A percentile compares a stretch with the other conserved stretches of the same genome.
phyloP scores from a whole-genome alignment of 768 basidiomycete species.

The Lactarius sp. region DNA sequence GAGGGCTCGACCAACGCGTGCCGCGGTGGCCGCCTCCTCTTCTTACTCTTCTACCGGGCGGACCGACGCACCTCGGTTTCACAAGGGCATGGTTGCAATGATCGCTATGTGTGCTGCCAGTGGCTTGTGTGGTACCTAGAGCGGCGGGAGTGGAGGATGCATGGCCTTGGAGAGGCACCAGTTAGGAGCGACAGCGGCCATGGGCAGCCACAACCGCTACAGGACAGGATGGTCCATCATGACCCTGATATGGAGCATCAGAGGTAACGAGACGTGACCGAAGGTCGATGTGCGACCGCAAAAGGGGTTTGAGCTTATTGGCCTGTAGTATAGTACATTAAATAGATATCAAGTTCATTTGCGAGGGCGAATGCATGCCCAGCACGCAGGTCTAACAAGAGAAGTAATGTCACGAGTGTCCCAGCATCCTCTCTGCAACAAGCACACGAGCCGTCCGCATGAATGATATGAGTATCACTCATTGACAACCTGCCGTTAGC shows the following conservation, averaged over 20 bases:
- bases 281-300: no score
- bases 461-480: neutral
- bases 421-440: neutral
- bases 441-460: neutral
- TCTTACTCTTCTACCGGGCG: constrained; percentile 71
- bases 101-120: constrained; percentile 51
- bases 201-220: no score
- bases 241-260: neutral
- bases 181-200: neutral
- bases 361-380: neutral
- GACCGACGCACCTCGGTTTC: constrained; percentile 63
- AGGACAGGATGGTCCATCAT: neutral
- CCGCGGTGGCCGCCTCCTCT: constrained; percentile 37
- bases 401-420: no score
- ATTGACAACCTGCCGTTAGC: constrained; percentile 20
- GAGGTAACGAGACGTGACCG: neutral
- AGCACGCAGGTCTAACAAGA: neutral
- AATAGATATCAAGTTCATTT: neutral
- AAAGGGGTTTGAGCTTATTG: no score
- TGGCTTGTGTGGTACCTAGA: constrained; percentile 56
- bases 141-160: constrained; percentile 31
- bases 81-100: constrained; percentile 64
- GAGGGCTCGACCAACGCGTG: no score
- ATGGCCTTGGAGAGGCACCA: neutral
- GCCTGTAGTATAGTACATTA: neutral